A percentile compares a stretch with the other conserved stretches of the same genome.
phyloP scores from a whole-genome alignment of 164 flowering plant species.

The Platanus orientalis region DNA sequence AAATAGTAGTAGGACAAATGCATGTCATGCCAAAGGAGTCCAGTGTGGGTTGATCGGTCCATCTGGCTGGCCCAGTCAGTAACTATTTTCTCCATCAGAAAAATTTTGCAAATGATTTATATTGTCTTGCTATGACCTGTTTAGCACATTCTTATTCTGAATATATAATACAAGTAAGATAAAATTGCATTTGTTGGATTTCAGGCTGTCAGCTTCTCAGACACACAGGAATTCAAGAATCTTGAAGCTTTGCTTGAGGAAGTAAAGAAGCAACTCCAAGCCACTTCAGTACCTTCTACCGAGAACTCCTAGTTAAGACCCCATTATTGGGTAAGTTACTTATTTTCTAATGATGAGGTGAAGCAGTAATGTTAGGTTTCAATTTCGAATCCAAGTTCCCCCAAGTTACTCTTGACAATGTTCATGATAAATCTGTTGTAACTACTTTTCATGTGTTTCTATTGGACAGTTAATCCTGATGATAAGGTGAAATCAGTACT shows the following conservation, averaged over 20 bases:
- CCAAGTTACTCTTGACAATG: too few relatives aligned
- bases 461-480: too few relatives aligned
- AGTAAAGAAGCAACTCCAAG: conserved; percentile 35
- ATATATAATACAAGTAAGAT: neutral
- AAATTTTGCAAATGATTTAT: neutral
- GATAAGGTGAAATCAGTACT: too few relatives aligned
- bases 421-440: too few relatives aligned
- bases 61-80: too few relatives aligned
- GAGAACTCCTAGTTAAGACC: neutral
- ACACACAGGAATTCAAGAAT: conserved; percentile 48
- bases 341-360: neutral
- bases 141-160: neutral
- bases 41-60: too few relatives aligned
- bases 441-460: too few relatives aligned
- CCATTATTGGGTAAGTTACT: neutral
- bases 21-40: too few relatives aligned
- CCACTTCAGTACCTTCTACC: conserved; percentile 11
- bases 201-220: conserved; percentile 59
- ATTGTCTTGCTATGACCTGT: neutral
- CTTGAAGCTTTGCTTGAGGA: conserved; percentile 51
- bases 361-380: too few relatives aligned
- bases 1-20: too few relatives aligned
- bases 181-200: neutral
- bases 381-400: too few relatives aligned
- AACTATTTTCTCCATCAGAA: too few relatives aligned